Base-by-base conservation (phyloP, 306 rosid genomes). In the Sicyos edulis region DNA sequence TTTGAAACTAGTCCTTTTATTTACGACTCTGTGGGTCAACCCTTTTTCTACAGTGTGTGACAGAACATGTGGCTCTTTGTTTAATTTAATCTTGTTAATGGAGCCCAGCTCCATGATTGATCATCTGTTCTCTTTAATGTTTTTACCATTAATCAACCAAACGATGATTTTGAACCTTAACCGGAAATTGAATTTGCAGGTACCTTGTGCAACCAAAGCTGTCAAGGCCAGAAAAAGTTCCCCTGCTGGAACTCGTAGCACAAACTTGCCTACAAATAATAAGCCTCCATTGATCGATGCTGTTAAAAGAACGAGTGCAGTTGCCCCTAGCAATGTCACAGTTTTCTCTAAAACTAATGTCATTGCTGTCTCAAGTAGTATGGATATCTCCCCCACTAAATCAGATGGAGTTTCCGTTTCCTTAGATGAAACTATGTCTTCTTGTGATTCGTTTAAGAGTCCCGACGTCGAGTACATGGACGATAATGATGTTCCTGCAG, bases 391-490 rank as follows among this genome's bases (percentile, higher is more conserved):
- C 24, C 95, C 98, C 1, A 71, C 78, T 76, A 90, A 90, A 87
- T 93, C 97, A 8, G 98, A 90, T 78, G 87, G 75, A 7, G 74
- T 67, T 78, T 92, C 98, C 0, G 92, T 88, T 50, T 92, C 96
- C 2, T 40, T 88, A 85, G 98, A 88, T 32, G 98, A 88, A 83
- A 75, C 90, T 2, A 86, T 90, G 96, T 93, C 98, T 32, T 83
- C 85, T 19, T 93, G 91, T 75, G 95, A 91, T 52, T 90, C 97
- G 44, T 86, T 87, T 74, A 88, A 88, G 84, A 90, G 97, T 53
- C 97, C 98, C 5, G 91, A 90, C 14, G 78, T 93, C 71, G 98
- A 93, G 72, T 93, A 93, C 50, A 24, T 93, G 5, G 96, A 92
- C 78, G 85, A 88, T 21, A 86, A 67, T 57, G 96, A 90, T 63